Base-by-base conservation (phyloP, 768 basidiomycete genomes). In the Calvatia gigantea region DNA sequence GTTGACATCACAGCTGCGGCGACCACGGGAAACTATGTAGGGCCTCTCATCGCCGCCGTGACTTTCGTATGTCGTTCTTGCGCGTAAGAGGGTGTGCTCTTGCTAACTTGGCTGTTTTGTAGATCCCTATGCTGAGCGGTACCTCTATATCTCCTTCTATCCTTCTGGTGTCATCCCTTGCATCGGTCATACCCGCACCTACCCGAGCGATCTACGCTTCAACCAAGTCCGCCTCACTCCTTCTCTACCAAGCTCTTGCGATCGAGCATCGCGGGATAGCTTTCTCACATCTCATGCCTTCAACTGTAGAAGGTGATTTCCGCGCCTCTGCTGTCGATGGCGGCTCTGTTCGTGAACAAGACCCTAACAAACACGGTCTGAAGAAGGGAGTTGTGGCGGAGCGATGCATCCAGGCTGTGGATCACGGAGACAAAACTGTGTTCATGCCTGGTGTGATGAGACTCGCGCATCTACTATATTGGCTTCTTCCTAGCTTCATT, bases 161-260 rank as follows among this genome's bases (percentile, higher is more conserved):
- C 33, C 80, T 92, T 25, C 82, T 95, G 38, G 66, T 97, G 32
- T 91, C 91, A 6, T 89, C 86, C 27, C 73, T 87, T 2, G 94
- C 87, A 2, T 83, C 91, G 2, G 74, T 87, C 5, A 84, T 94
- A 32, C 90, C 94, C 2, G 84, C 94, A 0, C 94, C 94, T 0
- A 93, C 90, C 0, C 86, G 94, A 6, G 73, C 90, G 0, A 71
- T 98, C 32, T 98, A 98, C 65, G 84, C 80, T 0, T 83, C 92
- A 2, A 90, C 88, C 8, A 97, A 98, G 68, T 77, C 87, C 2
- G 89, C 93, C 0, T 84, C 88, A 1, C 79, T 91, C 27, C 59
- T 86, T 4, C 83, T 94, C 54, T 93, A 85, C 67, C 89, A 90
- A 67, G 77, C 87, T 0, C 82, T 94, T 29, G 74, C 91, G 3